Conservation (phyloP, 164 flowering plant species). For the Litsea cubeba region DNA sequence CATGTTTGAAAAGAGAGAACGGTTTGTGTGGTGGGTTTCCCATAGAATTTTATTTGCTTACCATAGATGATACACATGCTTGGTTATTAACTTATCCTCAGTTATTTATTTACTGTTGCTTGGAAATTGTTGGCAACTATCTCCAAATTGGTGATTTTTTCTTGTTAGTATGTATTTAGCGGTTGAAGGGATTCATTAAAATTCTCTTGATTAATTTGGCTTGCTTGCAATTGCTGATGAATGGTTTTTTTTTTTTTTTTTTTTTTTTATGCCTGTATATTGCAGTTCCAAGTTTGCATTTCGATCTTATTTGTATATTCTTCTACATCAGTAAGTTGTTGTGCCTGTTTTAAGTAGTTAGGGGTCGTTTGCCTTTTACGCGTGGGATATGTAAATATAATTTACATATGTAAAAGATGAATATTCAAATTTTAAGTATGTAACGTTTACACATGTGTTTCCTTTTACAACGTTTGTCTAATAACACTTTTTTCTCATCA, state of each 20-base stretch:
- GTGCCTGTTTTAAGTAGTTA: slow-evolving; percentile 47
- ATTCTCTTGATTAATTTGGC: background rate
- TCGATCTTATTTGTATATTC: slow-evolving; percentile 76
- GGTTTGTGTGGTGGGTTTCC: no score
- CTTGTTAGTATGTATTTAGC: no score
- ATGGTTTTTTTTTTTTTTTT: background rate
- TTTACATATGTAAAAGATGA: no score
- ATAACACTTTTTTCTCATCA: no score
- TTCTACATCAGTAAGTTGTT: slow-evolving; percentile 74
- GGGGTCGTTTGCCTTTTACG: no score
- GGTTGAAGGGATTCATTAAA: background rate
- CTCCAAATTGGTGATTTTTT: background rate
- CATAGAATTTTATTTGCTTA: no score
- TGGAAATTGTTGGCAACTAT: background rate
- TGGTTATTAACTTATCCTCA: background rate
- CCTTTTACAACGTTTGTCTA: no score
- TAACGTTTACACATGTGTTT: no score
- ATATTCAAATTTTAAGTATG: no score
- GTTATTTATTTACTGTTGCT: background rate
- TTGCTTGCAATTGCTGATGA: background rate
- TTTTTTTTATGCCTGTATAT: slow-evolving; percentile 1
- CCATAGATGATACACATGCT: background rate
- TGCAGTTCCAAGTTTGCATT: slow-evolving; percentile 92
- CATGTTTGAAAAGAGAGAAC: no score
- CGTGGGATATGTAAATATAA: no score